Evolutionary conservation across 2,329 filamentous ascomycete species (phyloP).

Genomic region (Xylariaceae sp.): DNA sequence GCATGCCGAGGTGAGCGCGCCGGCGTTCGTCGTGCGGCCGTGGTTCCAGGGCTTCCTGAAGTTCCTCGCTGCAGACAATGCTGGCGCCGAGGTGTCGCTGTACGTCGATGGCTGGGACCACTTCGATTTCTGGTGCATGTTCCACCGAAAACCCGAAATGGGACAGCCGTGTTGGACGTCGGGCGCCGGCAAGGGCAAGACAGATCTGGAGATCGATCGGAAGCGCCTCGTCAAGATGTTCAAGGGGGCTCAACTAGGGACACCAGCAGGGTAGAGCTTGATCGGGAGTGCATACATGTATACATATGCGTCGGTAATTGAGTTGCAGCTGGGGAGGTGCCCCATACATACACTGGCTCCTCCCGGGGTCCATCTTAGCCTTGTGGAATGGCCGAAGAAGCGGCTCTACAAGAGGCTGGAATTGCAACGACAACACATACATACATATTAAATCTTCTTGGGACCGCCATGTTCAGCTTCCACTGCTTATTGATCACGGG

Average conservation of each 20-base stretch:
- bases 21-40: constrained; percentile 17
- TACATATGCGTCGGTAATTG: no score
- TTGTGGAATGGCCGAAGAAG: no score
- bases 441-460: no score
- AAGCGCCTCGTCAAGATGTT: constrained; percentile 14
- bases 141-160: constrained; percentile 16
- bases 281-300: no score
- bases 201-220: constrained; percentile 16
- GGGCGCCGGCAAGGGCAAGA: constrained; percentile 19
- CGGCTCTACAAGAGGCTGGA: no score
- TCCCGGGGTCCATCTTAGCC: no score
- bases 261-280: no score
- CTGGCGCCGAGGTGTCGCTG: constrained; percentile 8
- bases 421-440: no score
- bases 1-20: constrained; percentile 5
- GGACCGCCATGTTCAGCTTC: no score
- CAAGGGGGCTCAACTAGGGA: constrained; percentile 8
- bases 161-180: constrained; percentile 13
- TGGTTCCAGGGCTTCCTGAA: constrained; percentile 25
- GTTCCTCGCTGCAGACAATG: constrained; percentile 15
- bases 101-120: constrained; percentile 19
- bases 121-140: constrained; percentile 22
- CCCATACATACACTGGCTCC: no score
- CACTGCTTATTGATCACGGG: no score
- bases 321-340: no score